These are phyloP conservation scores for Coemansia sp. DNA, from an alignment of 192 early-diverging fungal genomes.

Conservation along the genomic window DNA sequence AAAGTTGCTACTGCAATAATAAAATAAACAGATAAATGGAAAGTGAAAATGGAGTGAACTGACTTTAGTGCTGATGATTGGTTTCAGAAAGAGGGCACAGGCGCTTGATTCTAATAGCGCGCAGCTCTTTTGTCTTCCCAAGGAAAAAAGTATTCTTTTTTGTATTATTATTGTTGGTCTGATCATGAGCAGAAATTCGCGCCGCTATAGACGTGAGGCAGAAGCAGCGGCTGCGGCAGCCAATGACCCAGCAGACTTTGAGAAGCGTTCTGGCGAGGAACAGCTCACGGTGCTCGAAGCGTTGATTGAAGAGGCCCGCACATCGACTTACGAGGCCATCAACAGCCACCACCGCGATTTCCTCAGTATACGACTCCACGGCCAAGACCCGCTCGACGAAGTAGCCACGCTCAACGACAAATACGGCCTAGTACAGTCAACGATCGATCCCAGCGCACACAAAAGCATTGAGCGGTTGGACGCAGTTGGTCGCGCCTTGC, in stretches of 20 bases:
- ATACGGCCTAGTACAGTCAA: constrained; percentile 28
- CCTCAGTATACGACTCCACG: constrained; percentile 32
- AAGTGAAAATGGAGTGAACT: neutral
- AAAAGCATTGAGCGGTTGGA: constrained; percentile 22
- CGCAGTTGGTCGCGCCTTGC: constrained; percentile 22
- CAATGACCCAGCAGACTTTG: constrained; percentile 20
- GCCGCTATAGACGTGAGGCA: constrained; percentile 21
- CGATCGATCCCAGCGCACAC: neutral
- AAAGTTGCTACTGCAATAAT: neutral
- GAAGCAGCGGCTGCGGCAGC: neutral
- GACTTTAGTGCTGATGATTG: neutral
- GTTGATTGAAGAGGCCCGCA: constrained; percentile 29
- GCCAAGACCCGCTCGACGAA: constrained; percentile 50
- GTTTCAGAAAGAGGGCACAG: neutral
- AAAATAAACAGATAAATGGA: neutral
- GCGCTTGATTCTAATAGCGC: neutral
- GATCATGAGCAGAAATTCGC: constrained; percentile 26
- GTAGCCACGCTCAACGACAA: constrained; percentile 51
- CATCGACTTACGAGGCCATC: constrained; percentile 44
- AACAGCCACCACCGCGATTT: constrained; percentile 45
- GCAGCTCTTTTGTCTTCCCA: neutral
- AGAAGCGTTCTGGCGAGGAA: constrained; percentile 16
- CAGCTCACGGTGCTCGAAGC: constrained; percentile 27
- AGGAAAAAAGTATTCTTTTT: neutral
- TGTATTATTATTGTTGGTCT: neutral